Evolutionary conservation across 2,329 filamentous ascomycete species (phyloP).

Genomic region (Atkinsonella texensis): DNA sequence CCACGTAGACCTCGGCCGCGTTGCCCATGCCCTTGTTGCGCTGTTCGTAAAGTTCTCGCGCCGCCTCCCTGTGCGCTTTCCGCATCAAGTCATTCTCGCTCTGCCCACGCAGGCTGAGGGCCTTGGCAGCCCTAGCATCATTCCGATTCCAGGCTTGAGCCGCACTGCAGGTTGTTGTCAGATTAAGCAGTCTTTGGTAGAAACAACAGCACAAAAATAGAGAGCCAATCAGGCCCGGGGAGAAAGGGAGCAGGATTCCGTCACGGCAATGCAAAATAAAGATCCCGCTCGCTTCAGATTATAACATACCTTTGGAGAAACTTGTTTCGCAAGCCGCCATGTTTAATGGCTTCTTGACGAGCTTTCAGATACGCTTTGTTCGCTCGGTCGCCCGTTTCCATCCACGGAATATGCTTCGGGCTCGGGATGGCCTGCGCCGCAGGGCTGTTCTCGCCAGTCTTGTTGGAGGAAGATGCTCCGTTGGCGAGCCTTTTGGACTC

Average conservation of each 20-base stretch:
- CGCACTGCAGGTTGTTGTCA: slow-evolving; percentile 46
- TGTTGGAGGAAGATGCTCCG: slow-evolving; percentile 1
- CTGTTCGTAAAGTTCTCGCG: slow-evolving; percentile 82
- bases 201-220: too few relatives aligned
- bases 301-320: slow-evolving; percentile 72
- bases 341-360: slow-evolving; percentile 90
- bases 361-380: slow-evolving; percentile 95
- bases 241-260: not conserved
- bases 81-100: slow-evolving; percentile 97
- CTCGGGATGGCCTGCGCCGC: slow-evolving; percentile 74
- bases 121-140: slow-evolving; percentile 90
- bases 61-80: slow-evolving; percentile 90
- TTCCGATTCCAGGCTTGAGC: slow-evolving; percentile 98
- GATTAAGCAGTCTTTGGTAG: not conserved
- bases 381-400: slow-evolving; percentile 81
- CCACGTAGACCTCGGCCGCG: slow-evolving; percentile 70
- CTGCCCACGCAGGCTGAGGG: slow-evolving; percentile 83
- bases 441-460: slow-evolving; percentile 61
- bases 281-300: not conserved
- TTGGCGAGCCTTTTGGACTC: slow-evolving; percentile 32
- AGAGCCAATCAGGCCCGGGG: too few relatives aligned
- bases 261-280: slow-evolving; percentile 3
- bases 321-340: slow-evolving; percentile 91
- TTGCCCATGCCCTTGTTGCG: slow-evolving; percentile 59
- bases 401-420: slow-evolving; percentile 89